Evolutionary conservation across 345 rosid species (phyloP).

Genomic region (Eucalyptus decipiens): DNA sequence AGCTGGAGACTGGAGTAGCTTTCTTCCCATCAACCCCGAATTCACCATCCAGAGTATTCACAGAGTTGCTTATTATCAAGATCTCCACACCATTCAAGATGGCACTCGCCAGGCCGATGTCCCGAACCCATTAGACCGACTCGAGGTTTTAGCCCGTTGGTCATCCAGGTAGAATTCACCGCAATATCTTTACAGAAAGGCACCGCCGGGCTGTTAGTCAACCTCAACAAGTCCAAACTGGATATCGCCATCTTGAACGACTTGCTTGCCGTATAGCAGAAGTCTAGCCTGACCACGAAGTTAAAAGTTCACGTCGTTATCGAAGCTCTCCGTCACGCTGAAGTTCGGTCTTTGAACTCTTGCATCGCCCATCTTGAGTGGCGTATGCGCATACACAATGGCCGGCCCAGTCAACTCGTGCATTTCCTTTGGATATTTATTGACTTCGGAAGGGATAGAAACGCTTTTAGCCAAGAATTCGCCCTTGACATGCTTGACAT

Average conservation of each 20-base stretch:
- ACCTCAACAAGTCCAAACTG: neutral
- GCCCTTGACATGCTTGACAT: neutral
- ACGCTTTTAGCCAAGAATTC: neutral
- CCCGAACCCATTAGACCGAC: neutral
- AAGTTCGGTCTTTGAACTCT: neutral
- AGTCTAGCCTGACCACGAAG: neutral
- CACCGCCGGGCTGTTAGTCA: neutral
- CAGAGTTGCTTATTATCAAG: neutral
- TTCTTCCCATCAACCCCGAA: neutral
- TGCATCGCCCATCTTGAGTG: neutral
- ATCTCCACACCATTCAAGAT: conserved; percentile 1
- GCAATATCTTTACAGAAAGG: neutral
- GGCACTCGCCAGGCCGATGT: neutral
- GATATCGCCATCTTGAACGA: neutral
- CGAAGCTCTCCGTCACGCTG: neutral
- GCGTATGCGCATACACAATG: neutral
- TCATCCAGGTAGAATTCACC: neutral
- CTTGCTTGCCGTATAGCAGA: neutral
- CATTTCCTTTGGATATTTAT: neutral
- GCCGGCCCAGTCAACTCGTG: neutral
- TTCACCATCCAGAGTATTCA: neutral
- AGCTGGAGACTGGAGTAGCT: neutral
- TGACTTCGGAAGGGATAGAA: neutral
- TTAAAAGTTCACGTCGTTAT: neutral
- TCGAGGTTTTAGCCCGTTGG: neutral